Percentiles rank a stretch among this genome's conserved stretches.
Evolutionary conservation across 345 rosid species (phyloP).

Genomic region (Citrus reticulata): DNA sequence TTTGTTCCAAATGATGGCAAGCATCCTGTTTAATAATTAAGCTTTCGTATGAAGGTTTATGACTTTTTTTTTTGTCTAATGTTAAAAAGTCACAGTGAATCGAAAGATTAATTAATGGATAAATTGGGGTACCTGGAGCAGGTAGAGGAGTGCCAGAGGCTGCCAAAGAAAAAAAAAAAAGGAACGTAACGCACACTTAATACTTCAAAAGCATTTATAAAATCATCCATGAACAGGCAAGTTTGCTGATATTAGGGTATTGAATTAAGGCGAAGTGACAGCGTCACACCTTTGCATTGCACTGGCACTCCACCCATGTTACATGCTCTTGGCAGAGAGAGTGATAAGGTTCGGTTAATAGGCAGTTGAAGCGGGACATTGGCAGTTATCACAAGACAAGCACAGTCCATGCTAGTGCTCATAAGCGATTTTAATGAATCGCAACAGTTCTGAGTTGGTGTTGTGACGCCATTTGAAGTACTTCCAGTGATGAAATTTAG

Average conservation of each 20-base stretch:
- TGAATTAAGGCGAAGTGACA: background rate
- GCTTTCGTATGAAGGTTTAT: background rate
- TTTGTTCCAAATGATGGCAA: background rate
- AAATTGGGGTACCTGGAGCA: slow-evolving; percentile 58
- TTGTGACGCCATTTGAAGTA: slow-evolving; percentile 36
- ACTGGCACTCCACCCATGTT: slow-evolving; percentile 54
- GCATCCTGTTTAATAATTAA: background rate
- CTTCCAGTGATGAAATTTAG: slow-evolving; percentile 79
- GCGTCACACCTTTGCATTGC: slow-evolving; percentile 62
- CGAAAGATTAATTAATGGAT: background rate
- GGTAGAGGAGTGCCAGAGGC: slow-evolving; percentile 84
- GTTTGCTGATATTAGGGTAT: background rate
- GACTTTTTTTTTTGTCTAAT: background rate
- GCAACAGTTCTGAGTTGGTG: slow-evolving; percentile 71
- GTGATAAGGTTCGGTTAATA: slow-evolving; percentile 54
- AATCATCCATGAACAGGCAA: background rate
- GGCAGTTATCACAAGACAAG: slow-evolving; percentile 69
- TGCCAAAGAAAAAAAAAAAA: slow-evolving; percentile 14
- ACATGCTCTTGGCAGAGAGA: slow-evolving; percentile 71
- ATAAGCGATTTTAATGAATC: slow-evolving; percentile 45
- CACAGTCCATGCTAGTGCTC: slow-evolving; percentile 53
- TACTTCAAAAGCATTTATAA: background rate
- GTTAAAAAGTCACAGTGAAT: background rate
- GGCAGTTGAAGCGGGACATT: slow-evolving; percentile 71
- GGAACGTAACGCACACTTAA: background rate